Evolutionary conservation across 2,329 filamentous ascomycete genomes (phyloP), one percentile per base, ranked within the genome.

Genomic region (Gyromitra esculenta): DNA sequence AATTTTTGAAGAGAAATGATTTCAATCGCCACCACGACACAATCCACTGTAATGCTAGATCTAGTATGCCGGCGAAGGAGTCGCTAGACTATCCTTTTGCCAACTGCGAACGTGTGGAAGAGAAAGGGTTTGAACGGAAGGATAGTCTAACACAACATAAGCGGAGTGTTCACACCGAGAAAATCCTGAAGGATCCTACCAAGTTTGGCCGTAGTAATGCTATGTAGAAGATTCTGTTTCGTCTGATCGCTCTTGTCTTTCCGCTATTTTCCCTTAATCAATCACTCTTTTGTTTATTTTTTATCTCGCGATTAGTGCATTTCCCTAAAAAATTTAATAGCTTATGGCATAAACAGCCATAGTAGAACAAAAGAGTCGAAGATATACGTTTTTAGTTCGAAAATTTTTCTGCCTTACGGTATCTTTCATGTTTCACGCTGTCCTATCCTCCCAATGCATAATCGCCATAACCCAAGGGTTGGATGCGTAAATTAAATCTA

Each of bases 81-180:
- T 13, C 67, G 9, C 6, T 67, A 0, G 18, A 90, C 78, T 91
- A 89, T 77, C 85, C 87, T 0, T 88, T 90, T 0, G 84, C 85
- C 56, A 88, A 87, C 0, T 91, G 89, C 79, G 85, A 88, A 11
- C 86, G 89, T 66, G 87, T 87, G 80, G 87, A 87, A 0, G 89
- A 89, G 5, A 89, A 88, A 78, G 89, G 89, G 0, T 91, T 91
- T 82, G 91, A 91, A 82, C 86, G 89, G 67, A 91, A 91, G 82
- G 91, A 91, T 79, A 90, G 91, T 81, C 90, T 91, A 88, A 90
- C 91, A 50, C 84, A 89, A 43, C 89, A 91, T 81, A 18, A 41
- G 21, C 67, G 73, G 2, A n/a, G 25, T 15, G 48, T 57, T 7
- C 73, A 76, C 21, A 41, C 21, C 4, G 37, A 64, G n/a, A 11